Base-by-base conservation (phyloP, 1,139 yeast genomes). In the Pichia sp. region DNA sequence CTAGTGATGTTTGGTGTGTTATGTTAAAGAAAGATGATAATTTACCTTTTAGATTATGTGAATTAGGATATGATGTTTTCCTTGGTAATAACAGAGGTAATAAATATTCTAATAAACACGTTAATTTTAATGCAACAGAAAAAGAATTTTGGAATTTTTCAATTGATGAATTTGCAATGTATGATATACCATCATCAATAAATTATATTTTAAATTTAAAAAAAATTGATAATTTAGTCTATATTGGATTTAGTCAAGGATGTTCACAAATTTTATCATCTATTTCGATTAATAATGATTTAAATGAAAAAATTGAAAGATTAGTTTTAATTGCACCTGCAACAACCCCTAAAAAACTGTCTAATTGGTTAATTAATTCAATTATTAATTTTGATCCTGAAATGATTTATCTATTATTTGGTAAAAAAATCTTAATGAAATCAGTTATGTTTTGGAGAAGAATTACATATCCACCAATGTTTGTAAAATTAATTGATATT, bases 191-290 rank as follows among this genome's bases (percentile, higher is more conserved):
- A 2, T 77, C 80, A 50, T 70, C 82, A 6, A 70, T 87, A 13
- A 74, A 75, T 50, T 83, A 84, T 58, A 75, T 87, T 29, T 56
- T 80, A 35, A 55, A 64, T 16, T 62, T 67, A 38, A 72, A 82
- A 5, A 51, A 59, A 10, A 63, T 63, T 31, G 48, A 55, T 20
- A 57, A 67, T 16, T 63, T 87, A 35, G 74, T 78, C 1, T 87
- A 86, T 56, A 71, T 88, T 52, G 96, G 96, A 1, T 88, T 88
- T 57, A 78, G 88, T 37, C 96, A 88, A 60, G 96, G 96, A 7
- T 80, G 93, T 1, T 94, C 96, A 1, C 96, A 88, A 60, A 86
- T 87, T 31, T 82, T 88, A 62, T 95, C 95, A 1, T 71, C 88
- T 32, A 66, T 84, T 22, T 76, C 91, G 0, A 67, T 84, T n/a